Percentiles rank a stretch among this genome's conserved stretches.
Evolutionary conservation across 208 protist genomes (phyloP).

Genomic region (Trypanosoma avium): DNA sequence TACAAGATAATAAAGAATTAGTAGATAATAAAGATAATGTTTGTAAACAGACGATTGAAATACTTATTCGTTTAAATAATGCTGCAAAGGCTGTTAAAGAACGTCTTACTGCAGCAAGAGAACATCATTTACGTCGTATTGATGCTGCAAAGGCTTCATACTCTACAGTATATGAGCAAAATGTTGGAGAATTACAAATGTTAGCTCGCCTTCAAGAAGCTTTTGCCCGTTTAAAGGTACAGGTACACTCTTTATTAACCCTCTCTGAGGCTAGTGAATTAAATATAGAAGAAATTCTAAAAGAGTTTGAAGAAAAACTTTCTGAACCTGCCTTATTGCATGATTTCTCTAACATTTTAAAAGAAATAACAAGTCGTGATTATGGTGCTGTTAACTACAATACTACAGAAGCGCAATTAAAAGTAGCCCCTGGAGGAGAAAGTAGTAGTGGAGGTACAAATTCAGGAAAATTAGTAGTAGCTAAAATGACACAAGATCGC

Average conservation of each 20-base stretch:
- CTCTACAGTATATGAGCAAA: conserved; percentile 39
- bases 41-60: conserved; percentile 29
- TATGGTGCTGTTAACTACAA: background rate
- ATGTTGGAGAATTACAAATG: conserved; percentile 60
- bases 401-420: background rate
- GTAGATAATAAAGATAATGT: conserved; percentile 25
- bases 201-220: conserved; percentile 61
- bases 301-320: conserved; percentile 22
- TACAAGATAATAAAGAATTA: conserved; percentile 11
- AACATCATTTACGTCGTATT: conserved; percentile 27
- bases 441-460: background rate
- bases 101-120: conserved; percentile 28
- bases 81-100: conserved; percentile 33
- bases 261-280: conserved; percentile 50
- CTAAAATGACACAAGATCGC: conserved; percentile 23
- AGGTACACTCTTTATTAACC: conserved; percentile 60
- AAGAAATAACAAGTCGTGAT: conserved; percentile 4
- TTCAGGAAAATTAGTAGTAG: background rate
- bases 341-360: conserved; percentile 9
- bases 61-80: conserved; percentile 27
- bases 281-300: conserved; percentile 35
- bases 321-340: background rate
- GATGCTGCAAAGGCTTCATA: conserved; percentile 26
- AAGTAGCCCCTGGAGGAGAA: background rate
- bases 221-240: conserved; percentile 57